Base-by-base conservation (phyloP, 306 rosid genomes). In the Castanea sativa region DNA sequence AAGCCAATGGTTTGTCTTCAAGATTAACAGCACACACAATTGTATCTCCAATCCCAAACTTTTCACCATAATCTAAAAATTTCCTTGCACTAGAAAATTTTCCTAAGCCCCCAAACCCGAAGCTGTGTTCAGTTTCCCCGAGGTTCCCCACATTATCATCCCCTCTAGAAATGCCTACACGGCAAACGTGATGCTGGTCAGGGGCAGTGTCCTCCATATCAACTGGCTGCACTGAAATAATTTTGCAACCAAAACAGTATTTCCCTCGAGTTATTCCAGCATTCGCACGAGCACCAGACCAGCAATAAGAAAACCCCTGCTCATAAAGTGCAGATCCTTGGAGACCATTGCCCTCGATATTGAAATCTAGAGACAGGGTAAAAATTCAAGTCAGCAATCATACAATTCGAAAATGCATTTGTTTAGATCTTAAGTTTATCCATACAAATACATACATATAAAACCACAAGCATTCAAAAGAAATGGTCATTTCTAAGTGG, bases 261-360 rank as follows among this genome's bases (percentile, higher is more conserved):
- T 82, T 90, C 41, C 94, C 89, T 21, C 76, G 65, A 4, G 69
- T 69, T 72, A 88, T 90, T 52, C 91, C 92, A 79, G 78, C 75
- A 41, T 65, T 88, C 29, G 88, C 89, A 19, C 89, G 83, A 19
- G 89, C 89, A 55, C 88, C 92, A 0, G 91, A 90, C 90, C 92
- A 88, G 69, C 89, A 90, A 75, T 86, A 90, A 73, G 90, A 87
- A 88, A 90, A 90, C 27, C 92, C 90, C 60, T 88, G 35, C 33
- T 84, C 90, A 65, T 79, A 38, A 49, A 88, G 86, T 1, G 83
- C 90, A 59, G 74, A 83, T 52, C 89, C 89, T 59, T 8, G 80
- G 60, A 82, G 89, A 25, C 82, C 89, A 69, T 73, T 57, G 49
- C 76, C 73, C 30, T 49, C 57, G 61, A 86, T 35, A 14, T 79